Base-by-base conservation (phyloP, 2,329 filamentous ascomycete genomes). In the Ophiocordyceps sinensis region DNA sequence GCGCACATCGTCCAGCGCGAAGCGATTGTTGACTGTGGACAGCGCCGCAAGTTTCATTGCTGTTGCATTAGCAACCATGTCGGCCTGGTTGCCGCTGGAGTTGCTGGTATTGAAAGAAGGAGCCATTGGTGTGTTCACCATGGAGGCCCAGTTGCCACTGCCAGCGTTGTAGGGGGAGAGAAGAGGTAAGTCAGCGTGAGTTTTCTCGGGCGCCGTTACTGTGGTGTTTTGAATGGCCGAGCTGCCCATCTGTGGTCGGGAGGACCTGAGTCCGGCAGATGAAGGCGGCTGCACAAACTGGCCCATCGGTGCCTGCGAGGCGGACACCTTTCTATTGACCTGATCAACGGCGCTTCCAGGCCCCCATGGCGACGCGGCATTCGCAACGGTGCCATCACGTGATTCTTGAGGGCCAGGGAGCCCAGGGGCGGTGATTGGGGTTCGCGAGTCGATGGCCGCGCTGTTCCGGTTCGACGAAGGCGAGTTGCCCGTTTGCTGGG, bases 1-100 rank as follows among this genome's bases (percentile, higher is more conserved):
- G 55, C 88, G 85, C 46, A 93, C 89, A 59, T 98, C 91, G 54
- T 98, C 91, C 44, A 98, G 71, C 40, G 91, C 88, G 54, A 98
- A 94, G 35, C 91, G 84, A 61, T 96, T 98, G 68, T 96, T 98
- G 39, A 98, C 91, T 3, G 91, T 98, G 5, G 89, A 96, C 37
- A 98, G 70, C 15, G 91, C 91, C 37, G 91, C 91, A 40, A 98
- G 75, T 62, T 98, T 98, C 91, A 98, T 98, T 19, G 91, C 91
- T 14, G 91, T 96, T 23, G 91, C 91, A 57, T 96, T 98, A 44
- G 91, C 91, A 43, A 98, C 83, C 89, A 96, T 96, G 55, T 98
- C 91, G 14, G 87, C 88, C 59, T 95, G 88, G 42, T 74, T 79
- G 37, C 68, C 69, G 34, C 67, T 65, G 32, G 64, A 64, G 49